Percentiles rank a stretch among this genome's conserved stretches.
Evolutionary conservation across 306 rosid species (phyloP).

Genomic region (Castanopsis chinensis): DNA sequence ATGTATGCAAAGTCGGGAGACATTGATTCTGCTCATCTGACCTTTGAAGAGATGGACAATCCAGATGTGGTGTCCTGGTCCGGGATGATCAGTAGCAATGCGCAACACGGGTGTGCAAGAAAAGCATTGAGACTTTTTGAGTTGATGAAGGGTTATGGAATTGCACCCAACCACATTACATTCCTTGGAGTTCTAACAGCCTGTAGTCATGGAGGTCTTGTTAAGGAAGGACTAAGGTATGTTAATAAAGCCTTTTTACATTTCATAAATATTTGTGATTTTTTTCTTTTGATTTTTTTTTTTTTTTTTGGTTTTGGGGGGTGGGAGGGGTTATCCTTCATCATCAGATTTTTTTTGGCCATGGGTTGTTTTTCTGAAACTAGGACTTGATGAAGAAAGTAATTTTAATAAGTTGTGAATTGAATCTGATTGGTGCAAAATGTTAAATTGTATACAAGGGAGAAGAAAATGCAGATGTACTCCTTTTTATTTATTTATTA

Average conservation of each 20-base stretch:
- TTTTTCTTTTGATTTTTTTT: background rate
- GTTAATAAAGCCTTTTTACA: background rate
- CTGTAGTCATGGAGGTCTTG: slow-evolving; percentile 64
- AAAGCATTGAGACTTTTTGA: slow-evolving; percentile 48
- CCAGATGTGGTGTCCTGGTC: slow-evolving; percentile 64
- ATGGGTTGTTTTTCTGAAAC: background rate
- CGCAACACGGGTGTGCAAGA: slow-evolving; percentile 52
- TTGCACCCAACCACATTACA: slow-evolving; percentile 47
- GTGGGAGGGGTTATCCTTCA: too few species aligned
- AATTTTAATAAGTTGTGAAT: too few species aligned
- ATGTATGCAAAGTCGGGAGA: slow-evolving; percentile 69
- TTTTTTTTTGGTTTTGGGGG: too few species aligned
- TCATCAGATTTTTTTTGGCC: background rate
- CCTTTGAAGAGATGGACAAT: slow-evolving; percentile 43
- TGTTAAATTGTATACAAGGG: background rate
- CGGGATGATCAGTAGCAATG: slow-evolving; percentile 49
- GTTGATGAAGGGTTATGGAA: slow-evolving; percentile 38
- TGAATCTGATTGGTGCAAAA: too few species aligned
- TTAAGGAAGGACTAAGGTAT: slow-evolving; percentile 46
- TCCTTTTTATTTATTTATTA: background rate
- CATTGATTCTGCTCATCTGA: slow-evolving; percentile 35
- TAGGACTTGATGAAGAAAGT: background rate
- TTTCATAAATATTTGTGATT: background rate
- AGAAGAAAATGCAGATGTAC: background rate
- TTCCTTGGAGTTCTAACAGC: slow-evolving; percentile 58